Percentiles rank a stretch among this genome's conserved stretches.
Conservation (phyloP, 306 rosid species). For the Ziziphus jujuba region DNA sequence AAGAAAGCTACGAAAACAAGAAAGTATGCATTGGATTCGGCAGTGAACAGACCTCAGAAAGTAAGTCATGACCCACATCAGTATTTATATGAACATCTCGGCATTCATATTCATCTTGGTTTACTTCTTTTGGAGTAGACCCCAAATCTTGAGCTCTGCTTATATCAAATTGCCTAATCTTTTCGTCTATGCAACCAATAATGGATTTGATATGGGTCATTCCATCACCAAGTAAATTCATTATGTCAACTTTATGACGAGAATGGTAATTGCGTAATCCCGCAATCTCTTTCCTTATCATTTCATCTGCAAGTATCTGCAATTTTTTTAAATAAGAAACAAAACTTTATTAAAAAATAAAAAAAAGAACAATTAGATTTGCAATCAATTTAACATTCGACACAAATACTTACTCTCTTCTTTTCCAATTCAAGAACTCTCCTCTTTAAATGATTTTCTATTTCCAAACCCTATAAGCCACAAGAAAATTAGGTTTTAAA, state of each 20-base stretch:
- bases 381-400: conserved; percentile 12
- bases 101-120: conserved; percentile 53
- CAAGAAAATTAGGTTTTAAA: conserved; percentile 22
- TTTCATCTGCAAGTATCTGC: conserved; percentile 56
- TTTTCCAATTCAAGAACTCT: conserved; percentile 63
- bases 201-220: conserved; percentile 55
- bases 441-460: conserved; percentile 88
- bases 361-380: conserved; percentile 23
- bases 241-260: conserved; percentile 50
- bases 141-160: conserved; percentile 32
- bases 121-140: conserved; percentile 43
- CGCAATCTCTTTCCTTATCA: conserved; percentile 49
- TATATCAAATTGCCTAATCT: conserved; percentile 38
- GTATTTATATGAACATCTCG: conserved; percentile 56
- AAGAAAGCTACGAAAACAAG: not conserved
- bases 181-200: conserved; percentile 52
- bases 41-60: conserved; percentile 48
- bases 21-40: conserved; percentile 17
- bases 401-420: conserved; percentile 66
- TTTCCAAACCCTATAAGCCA: conserved; percentile 84
- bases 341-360: too few relatives aligned
- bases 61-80: conserved; percentile 32
- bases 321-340: not conserved
- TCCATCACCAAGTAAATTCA: conserved; percentile 65
- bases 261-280: conserved; percentile 56